phyloP scores from a whole-genome alignment of 768 basidiomycete genomes.

The Pleurotus sapidus region DNA sequence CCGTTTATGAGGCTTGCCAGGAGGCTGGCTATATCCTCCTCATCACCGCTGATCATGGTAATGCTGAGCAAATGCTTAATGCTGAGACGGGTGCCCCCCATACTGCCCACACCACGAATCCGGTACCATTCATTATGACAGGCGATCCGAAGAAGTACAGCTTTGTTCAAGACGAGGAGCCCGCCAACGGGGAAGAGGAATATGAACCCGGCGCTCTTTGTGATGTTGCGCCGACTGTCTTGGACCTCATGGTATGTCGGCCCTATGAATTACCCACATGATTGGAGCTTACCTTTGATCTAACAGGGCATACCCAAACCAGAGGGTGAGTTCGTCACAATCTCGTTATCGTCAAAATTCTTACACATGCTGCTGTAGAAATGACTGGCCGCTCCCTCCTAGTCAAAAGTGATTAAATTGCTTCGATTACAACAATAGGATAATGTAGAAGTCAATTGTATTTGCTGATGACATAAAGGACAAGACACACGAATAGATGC shows the following conservation, averaged over 20 bases:
- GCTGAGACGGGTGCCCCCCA: slow-evolving; percentile 81
- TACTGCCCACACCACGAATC: slow-evolving; percentile 89
- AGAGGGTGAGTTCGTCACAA: slow-evolving; percentile 43
- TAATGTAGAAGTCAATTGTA: neutral
- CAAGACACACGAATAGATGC: neutral
- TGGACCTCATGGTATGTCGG: slow-evolving; percentile 60
- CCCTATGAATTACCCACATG: neutral
- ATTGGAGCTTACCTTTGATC: neutral
- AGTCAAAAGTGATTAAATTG: slow-evolving; percentile 14
- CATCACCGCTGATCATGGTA: slow-evolving; percentile 93
- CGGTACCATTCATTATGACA: slow-evolving; percentile 88
- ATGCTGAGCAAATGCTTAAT: slow-evolving; percentile 94
- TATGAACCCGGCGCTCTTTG: slow-evolving; percentile 76
- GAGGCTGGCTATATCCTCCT: slow-evolving; percentile 84
- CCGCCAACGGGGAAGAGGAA: slow-evolving; percentile 43
- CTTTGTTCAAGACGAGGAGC: slow-evolving; percentile 49
- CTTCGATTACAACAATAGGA: neutral
- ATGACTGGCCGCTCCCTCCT: slow-evolving; percentile 63
- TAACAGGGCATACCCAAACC: slow-evolving; percentile 63
- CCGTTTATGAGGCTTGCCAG: slow-evolving; percentile 82
- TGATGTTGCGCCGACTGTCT: slow-evolving; percentile 88
- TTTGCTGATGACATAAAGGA: neutral
- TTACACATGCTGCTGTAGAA: slow-evolving; percentile 27
- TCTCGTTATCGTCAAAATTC: slow-evolving; percentile 8
- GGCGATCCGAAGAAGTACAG: slow-evolving; percentile 54